A percentile compares a stretch with the other conserved stretches of the same genome.
Conservation (phyloP, 306 rosid genomes). For the Vigna hirtella region DNA sequence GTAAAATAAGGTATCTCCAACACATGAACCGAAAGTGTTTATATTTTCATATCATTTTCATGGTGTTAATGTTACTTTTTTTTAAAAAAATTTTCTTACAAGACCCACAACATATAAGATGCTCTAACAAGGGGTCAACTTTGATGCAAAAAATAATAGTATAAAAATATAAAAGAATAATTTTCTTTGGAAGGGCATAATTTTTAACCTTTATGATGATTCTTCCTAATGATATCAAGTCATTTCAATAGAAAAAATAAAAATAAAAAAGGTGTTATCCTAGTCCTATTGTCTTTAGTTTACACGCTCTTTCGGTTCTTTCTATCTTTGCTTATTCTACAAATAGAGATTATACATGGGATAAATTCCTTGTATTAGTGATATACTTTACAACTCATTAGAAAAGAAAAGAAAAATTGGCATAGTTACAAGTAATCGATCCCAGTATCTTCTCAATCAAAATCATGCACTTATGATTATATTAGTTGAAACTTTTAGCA, state of each 20-base stretch:
- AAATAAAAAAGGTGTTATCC: not conserved
- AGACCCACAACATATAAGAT: not conserved
- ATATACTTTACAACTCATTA: conserved; percentile 48
- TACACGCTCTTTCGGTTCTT: conserved; percentile 38
- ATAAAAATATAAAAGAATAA: conserved; percentile 17
- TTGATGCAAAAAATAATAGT: not conserved
- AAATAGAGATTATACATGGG: conserved; percentile 34
- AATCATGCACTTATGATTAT: conserved; percentile 20
- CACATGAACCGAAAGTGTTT: conserved; percentile 5
- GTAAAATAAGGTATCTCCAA: not conserved
- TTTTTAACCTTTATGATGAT: conserved; percentile 32
- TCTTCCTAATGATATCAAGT: conserved; percentile 40
- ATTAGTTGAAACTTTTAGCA: not conserved
- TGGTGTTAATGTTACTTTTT: not conserved
- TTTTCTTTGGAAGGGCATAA: not conserved
- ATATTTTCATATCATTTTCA: not conserved
- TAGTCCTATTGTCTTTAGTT: conserved; percentile 21
- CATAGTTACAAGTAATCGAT: conserved; percentile 22
- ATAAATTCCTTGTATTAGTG: conserved; percentile 48
- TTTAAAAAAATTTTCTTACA: not conserved
- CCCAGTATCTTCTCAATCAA: conserved; percentile 45
- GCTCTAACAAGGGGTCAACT: conserved; percentile 2
- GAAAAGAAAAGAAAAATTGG: conserved; percentile 23
- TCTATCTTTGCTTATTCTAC: conserved; percentile 36
- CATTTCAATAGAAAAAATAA: not conserved